These are phyloP conservation scores for Vanrija sp. DNA, from an alignment of 1,284 basidiomycete genomes.

Conservation along the genomic window DNA sequence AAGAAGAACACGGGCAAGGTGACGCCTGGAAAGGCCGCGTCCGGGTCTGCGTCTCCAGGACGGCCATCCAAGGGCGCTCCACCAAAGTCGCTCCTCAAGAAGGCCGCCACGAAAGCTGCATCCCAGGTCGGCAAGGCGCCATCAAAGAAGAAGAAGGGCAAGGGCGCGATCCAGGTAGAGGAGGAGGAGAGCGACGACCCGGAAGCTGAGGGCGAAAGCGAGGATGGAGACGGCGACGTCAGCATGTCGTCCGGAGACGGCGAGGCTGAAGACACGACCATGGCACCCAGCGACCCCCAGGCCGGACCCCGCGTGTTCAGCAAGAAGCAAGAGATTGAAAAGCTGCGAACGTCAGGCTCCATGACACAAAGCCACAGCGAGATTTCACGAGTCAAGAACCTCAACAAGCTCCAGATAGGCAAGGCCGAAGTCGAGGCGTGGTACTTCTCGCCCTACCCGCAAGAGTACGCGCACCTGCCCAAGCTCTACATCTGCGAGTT, in stretches of 20 bases:
- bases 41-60: constrained; percentile 21
- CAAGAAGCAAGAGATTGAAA: constrained; percentile 98
- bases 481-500: constrained; percentile 98
- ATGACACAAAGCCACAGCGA: constrained; percentile 99
- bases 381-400: constrained; percentile 95
- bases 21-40: constrained; percentile 40
- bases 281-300: constrained; percentile 48
- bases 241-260: constrained; percentile 53
- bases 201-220: constrained; percentile 54
- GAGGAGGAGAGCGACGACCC: constrained; percentile 42
- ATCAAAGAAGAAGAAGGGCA: constrained; percentile 35
- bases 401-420: constrained; percentile 95
- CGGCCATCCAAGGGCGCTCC: constrained; percentile 17
- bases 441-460: constrained; percentile 99
- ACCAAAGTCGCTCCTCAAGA: constrained; percentile 60
- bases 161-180: constrained; percentile 44
- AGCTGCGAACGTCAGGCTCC: constrained; percentile 91
- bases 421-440: constrained; percentile 95
- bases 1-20: constrained; percentile 48
- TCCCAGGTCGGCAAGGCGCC: constrained; percentile 45
- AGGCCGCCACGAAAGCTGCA: constrained; percentile 68
- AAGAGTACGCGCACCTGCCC: constrained; percentile 94
- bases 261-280: constrained; percentile 36
- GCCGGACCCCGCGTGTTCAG: constrained; percentile 61
- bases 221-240: constrained; percentile 57